A percentile compares a stretch with the other conserved stretches of the same genome.
phyloP scores from a whole-genome alignment of 2,329 filamentous ascomycete genomes.

The Alternaria triticina region DNA sequence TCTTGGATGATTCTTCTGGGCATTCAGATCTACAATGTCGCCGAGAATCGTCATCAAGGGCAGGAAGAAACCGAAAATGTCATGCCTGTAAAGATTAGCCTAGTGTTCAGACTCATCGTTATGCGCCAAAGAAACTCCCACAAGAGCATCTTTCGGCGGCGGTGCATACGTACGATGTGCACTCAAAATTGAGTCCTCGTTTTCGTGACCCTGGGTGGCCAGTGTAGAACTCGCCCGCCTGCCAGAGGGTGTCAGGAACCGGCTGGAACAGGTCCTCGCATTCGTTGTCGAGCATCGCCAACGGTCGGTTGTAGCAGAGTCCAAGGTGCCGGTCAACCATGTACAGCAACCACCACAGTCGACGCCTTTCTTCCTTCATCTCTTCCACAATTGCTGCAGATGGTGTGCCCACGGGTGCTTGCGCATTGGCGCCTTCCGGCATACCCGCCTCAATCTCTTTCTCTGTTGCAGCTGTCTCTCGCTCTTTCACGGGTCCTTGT shows the following conservation, averaged over 20 bases:
- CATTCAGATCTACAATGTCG: conserved; percentile 88
- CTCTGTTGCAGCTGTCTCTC: conserved; percentile 36
- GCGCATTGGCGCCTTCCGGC: conserved; percentile 34
- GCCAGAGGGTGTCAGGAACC: conserved; percentile 84
- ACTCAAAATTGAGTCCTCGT: conserved; percentile 77
- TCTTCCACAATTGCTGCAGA: conserved; percentile 50
- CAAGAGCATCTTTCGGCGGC: background rate
- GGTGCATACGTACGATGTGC: conserved; percentile 62
- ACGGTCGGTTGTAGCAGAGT: conserved; percentile 86
- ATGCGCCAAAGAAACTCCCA: background rate
- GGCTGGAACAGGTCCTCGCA: conserved; percentile 83
- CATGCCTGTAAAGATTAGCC: conserved; percentile 57
- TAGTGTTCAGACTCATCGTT: background rate
- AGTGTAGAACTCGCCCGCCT: conserved; percentile 76
- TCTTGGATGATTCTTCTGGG: conserved; percentile 84
- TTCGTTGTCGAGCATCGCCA: conserved; percentile 82
- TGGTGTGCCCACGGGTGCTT: conserved; percentile 38
- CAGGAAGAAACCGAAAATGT: conserved; percentile 90
- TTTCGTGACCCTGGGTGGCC: conserved; percentile 51
- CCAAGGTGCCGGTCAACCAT: conserved; percentile 83
- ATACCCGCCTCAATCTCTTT: conserved; percentile 48
- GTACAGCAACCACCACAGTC: conserved; percentile 94
- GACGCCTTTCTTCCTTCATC: conserved; percentile 78
- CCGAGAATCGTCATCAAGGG: conserved; percentile 93
- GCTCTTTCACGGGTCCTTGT: conserved; percentile 55